A percentile compares a stretch with the other conserved stretches of the same genome.
These are phyloP conservation scores for Candida boidinii DNA, from an alignment of 805 yeast genomes.

Conservation along the genomic window DNA sequence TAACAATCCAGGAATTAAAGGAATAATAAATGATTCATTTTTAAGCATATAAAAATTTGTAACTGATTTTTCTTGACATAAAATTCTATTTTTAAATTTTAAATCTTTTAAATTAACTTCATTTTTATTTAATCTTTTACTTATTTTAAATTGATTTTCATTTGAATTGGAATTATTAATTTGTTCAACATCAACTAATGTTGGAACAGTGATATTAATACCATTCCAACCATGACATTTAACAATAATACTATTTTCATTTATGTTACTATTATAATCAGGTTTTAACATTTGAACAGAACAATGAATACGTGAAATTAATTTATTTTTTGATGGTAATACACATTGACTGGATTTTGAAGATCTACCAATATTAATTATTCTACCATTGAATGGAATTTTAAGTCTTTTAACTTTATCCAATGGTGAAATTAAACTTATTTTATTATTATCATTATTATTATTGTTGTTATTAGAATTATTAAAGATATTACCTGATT, in stretches of 20 bases:
- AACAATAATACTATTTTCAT: conserved; percentile 36
- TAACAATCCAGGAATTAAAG: conserved; percentile 50
- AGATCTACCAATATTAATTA: conserved; percentile 57
- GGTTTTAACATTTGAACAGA: conserved; percentile 33
- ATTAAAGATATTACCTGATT: neutral
- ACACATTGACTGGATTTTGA: conserved; percentile 47
- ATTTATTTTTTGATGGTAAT: conserved; percentile 39
- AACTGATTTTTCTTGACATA: conserved; percentile 31
- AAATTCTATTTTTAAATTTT: conserved; percentile 21
- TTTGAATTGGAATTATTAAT: conserved; percentile 15
- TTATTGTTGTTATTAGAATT: neutral
- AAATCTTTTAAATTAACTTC: conserved; percentile 2
- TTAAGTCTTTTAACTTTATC: conserved; percentile 28
- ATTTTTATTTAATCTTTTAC: conserved; percentile 6
- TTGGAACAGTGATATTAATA: conserved; percentile 56
- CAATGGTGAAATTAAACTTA: conserved; percentile 26
- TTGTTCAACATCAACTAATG: conserved; percentile 20
- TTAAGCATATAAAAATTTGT: conserved; percentile 51
- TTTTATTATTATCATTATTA: conserved; percentile 6
- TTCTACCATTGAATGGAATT: conserved; percentile 29
- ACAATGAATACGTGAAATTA: conserved; percentile 63
- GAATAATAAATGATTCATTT: conserved; percentile 58
- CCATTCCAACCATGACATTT: conserved; percentile 84
- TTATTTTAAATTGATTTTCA: conserved; percentile 13
- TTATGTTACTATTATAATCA: too few species aligned